Evolutionary conservation across 2,329 filamentous ascomycete species (phyloP).

Genomic region (Aspergillus terreus): DNA sequence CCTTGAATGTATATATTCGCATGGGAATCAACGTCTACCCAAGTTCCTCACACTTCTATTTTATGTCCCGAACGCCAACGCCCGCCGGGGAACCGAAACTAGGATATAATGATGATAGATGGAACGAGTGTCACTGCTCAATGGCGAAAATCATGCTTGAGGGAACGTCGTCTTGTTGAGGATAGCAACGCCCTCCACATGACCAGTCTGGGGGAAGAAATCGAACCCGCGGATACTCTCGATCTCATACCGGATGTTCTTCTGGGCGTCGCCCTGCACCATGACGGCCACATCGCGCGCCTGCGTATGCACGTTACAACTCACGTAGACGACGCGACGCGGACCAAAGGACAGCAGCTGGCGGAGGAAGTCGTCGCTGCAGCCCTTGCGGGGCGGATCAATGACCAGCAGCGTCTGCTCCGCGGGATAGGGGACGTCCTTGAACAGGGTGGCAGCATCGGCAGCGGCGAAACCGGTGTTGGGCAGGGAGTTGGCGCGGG

Average conservation of each 20-base stretch:
- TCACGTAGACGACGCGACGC: slow-evolving; percentile 82
- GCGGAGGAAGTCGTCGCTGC: slow-evolving; percentile 75
- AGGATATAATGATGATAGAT: background rate
- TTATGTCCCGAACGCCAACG: background rate
- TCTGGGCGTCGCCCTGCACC: slow-evolving; percentile 59
- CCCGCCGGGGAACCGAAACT: background rate
- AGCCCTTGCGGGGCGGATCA: slow-evolving; percentile 94
- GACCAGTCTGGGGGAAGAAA: slow-evolving; percentile 86
- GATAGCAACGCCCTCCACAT: slow-evolving; percentile 64
- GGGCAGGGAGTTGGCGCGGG: slow-evolving; percentile 68
- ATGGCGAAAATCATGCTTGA: background rate
- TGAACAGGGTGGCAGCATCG: slow-evolving; percentile 80
- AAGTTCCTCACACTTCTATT: background rate
- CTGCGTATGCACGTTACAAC: slow-evolving; percentile 97
- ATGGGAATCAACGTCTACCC: background rate
- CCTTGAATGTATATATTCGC: background rate
- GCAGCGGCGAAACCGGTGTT: slow-evolving; percentile 84
- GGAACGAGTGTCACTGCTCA: too few species aligned
- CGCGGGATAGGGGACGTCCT: slow-evolving; percentile 66
- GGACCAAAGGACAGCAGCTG: slow-evolving; percentile 79
- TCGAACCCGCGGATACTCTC: slow-evolving; percentile 92
- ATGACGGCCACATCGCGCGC: slow-evolving; percentile 86
- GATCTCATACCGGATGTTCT: slow-evolving; percentile 65
- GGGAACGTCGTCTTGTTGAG: slow-evolving; percentile 39
- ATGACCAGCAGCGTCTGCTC: slow-evolving; percentile 90